phyloP scores from a whole-genome alignment of 306 rosid species.

The Cyamopsis tetragonoloba region DNA sequence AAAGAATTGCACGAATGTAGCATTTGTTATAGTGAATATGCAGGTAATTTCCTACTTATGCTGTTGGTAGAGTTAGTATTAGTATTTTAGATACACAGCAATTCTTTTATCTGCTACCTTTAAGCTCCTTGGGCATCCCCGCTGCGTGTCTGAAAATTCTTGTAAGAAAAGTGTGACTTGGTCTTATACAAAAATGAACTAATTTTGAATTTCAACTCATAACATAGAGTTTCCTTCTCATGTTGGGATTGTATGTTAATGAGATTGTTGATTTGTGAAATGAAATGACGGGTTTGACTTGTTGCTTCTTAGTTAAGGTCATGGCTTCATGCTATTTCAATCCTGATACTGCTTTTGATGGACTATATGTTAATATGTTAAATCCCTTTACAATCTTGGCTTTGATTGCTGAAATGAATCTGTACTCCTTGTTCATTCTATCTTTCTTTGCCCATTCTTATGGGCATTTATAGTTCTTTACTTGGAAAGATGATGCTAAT shows the following conservation, averaged over 20 bases:
- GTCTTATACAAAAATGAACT: not conserved
- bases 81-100: not conserved
- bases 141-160: not conserved
- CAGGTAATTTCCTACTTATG: constrained; percentile 49
- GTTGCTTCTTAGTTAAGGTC: not conserved
- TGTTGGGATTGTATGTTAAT: not conserved
- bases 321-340: constrained; percentile 13
- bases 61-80: not conserved
- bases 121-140: not conserved
- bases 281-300: not conserved
- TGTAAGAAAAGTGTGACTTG: not conserved
- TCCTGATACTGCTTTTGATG: constrained; percentile 18
- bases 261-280: constrained; percentile 2
- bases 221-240: not conserved
- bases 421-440: not conserved
- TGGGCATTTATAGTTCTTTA: not conserved
- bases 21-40: constrained; percentile 70
- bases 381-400: not conserved
- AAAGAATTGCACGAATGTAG: constrained; percentile 64
- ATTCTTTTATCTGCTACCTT: not conserved
- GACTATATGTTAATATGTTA: not conserved
- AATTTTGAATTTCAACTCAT: not conserved
- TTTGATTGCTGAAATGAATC: constrained; percentile 1
- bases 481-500: not conserved
- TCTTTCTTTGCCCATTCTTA: not conserved